phyloP scores from a whole-genome alignment of 441 rosid species.

The Manihot esculenta region DNA sequence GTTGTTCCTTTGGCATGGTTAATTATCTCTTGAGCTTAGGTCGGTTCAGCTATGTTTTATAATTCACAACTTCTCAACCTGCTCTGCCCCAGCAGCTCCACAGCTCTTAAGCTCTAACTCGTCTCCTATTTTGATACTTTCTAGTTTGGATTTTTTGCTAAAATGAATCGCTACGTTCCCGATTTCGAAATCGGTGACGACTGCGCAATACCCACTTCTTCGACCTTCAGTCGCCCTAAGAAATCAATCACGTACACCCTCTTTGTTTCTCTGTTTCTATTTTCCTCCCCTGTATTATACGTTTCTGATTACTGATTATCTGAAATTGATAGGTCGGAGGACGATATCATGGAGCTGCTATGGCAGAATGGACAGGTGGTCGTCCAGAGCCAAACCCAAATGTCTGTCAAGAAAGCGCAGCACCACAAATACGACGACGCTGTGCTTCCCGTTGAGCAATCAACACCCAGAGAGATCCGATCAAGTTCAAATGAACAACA shows the following conservation, averaged over 20 bases:
- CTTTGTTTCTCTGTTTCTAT: neutral
- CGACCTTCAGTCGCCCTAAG: constrained; percentile 38
- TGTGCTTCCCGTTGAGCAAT: constrained; percentile 19
- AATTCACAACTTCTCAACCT: too few species aligned
- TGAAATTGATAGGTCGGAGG: constrained; percentile 44
- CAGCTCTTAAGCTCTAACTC: too few species aligned
- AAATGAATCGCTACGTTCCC: constrained; percentile 71
- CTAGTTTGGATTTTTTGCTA: neutral
- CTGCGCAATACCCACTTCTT: constrained; percentile 34
- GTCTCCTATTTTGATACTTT: neutral
- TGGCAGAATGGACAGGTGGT: constrained; percentile 93
- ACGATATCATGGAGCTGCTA: constrained; percentile 78
- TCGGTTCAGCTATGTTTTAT: too few species aligned
- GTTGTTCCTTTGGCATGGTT: too few species aligned
- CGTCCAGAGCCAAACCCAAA: constrained; percentile 59
- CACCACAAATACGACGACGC: constrained; percentile 27
- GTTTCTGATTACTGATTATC: neutral
- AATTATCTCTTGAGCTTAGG: too few species aligned
- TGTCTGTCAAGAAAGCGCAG: constrained; percentile 39
- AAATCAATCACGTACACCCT: constrained; percentile 44
- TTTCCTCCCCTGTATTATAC: neutral
- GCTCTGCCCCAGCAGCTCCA: too few species aligned
- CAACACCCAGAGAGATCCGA: constrained; percentile 32
- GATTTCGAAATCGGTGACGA: constrained; percentile 65
- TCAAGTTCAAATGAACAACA: constrained; percentile 16